Base-by-base conservation (phyloP, 1,284 basidiomycete species). In the Thelephora terrestris region DNA sequence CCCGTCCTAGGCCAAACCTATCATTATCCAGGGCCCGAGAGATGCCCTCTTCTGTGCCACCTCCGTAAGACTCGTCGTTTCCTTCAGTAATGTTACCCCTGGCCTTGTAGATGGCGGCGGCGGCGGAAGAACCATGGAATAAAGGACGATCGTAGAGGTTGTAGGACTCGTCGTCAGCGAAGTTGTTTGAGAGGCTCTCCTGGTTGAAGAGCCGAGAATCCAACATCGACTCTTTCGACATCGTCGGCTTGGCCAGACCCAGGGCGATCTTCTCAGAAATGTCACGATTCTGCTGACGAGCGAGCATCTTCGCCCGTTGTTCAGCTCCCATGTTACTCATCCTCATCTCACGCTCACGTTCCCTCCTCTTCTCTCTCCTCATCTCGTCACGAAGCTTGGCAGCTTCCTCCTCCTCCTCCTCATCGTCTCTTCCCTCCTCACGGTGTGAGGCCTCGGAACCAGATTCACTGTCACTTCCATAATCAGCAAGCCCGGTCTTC, bases 311-410 rank as follows among this genome's bases (percentile, higher is more conserved):
- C 21, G 96, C 93, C 5, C 96, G 80, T 64, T 92, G 89, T 68
- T 99, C 96, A 32, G 85, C 83, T 34, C 96, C 96, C 96, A 99
- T 99, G 62, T 98, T 98, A 67, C 80, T 93, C 93, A 99, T 96
- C 51, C 96, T 79, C 83, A 99, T 81, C 69, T 99, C 95, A 47
- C 95, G 83, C 71, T 99, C 94, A 32, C 94, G 81, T 63, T 99
- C 93, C 50, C 85, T 78, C 59, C 90, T 77, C 72, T 97, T 93
- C 74, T 98, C 93, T 47, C 78, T 73, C 47, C 95, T 79, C 77
- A 98, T 92, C 55, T 85, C 71, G 64, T 98, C 94, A 46, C 96
- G 81, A 59, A 96, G 77, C 61, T 78, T 77, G 46, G 83, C 84
- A 7, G 90, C 87, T 46, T 90, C 90, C 58, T 92, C 88, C 52